A percentile compares a stretch with the other conserved stretches of the same genome.
Evolutionary conservation across 2,329 filamentous ascomycete genomes (phyloP).

Genomic region (Ophiostoma ulmi): DNA sequence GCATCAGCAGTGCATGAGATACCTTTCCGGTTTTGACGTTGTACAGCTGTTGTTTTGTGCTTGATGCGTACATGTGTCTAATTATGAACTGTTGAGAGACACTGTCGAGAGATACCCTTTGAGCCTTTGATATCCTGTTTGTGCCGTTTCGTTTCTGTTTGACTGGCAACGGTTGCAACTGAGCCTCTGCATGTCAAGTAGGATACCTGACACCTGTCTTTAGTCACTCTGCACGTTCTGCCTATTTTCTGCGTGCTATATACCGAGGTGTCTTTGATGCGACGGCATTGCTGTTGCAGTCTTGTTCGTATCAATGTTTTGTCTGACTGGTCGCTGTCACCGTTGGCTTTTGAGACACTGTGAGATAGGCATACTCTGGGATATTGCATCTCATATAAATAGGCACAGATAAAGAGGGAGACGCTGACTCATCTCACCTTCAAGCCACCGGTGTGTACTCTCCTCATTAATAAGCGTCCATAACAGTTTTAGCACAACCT

Average conservation of each 20-base stretch:
- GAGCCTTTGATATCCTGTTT: neutral
- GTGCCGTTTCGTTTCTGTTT: neutral
- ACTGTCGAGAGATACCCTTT: neutral
- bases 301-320: neutral
- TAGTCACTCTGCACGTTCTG: neutral
- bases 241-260: neutral
- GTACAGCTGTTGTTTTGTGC: conserved; percentile 3
- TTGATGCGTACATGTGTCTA: neutral
- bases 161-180: neutral
- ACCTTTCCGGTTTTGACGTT: conserved; percentile 20
- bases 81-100: neutral
- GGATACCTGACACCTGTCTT: too few species aligned
- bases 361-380: neutral
- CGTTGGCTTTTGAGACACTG: neutral
- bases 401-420: too few species aligned
- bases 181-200: neutral
- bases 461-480: too few species aligned
- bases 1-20: neutral
- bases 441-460: too few species aligned
- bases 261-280: neutral
- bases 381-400: too few species aligned
- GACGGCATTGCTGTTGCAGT: neutral
- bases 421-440: too few species aligned
- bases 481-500: too few species aligned
- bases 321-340: neutral